Conservation (phyloP, 345 rosid genomes). For the Cardiospermum halicacabum region DNA sequence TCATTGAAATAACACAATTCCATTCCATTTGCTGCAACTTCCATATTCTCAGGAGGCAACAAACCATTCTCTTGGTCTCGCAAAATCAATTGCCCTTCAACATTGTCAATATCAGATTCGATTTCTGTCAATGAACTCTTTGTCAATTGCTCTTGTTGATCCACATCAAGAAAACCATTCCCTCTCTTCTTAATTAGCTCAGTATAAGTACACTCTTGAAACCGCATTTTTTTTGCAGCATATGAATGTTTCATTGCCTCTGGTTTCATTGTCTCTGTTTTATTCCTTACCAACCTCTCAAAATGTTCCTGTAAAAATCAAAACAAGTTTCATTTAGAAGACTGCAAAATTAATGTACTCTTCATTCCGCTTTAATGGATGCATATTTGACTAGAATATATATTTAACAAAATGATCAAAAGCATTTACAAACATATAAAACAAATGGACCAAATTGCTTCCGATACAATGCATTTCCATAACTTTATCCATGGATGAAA, state of each 20-base stretch:
- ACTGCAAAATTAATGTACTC: not conserved
- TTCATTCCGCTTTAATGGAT: not conserved
- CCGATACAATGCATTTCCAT: too few species aligned
- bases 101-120: not conserved
- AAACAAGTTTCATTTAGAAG: not conserved
- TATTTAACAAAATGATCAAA: too few species aligned
- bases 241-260: not conserved
- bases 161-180: not conserved
- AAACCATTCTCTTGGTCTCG: not conserved
- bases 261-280: not conserved
- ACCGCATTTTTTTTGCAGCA: not conserved
- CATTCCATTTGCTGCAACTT: not conserved
- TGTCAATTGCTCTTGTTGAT: not conserved
- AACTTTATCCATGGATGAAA: too few species aligned
- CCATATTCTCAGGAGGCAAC: not conserved
- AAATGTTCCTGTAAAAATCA: constrained; percentile 1
- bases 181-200: not conserved
- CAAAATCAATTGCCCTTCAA: not conserved
- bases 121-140: not conserved
- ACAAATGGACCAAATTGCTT: too few species aligned
- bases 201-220: not conserved
- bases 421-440: too few species aligned
- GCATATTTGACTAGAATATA: too few species aligned
- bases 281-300: not conserved
- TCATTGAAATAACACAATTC: not conserved